Evolutionary conservation across 805 yeast species (phyloP).

Genomic region (Metschnikowia sp.): DNA sequence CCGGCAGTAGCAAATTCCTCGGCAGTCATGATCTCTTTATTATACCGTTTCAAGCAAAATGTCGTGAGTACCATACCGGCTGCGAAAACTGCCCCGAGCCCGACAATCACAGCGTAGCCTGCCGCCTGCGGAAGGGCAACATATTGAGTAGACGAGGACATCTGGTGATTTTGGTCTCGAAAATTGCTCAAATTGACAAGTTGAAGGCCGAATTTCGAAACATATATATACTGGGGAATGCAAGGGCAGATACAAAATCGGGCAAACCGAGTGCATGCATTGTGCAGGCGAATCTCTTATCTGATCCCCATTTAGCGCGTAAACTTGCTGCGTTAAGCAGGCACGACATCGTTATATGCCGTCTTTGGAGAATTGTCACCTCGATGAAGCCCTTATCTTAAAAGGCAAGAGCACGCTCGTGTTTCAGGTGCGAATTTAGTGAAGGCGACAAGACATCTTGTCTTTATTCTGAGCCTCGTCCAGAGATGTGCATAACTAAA

Average conservation of each 20-base stretch:
- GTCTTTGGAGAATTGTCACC: too few relatives aligned
- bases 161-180: background rate
- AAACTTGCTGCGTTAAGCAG: too few relatives aligned
- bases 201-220: too few relatives aligned
- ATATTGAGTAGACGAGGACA: constrained; percentile 18
- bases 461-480: too few relatives aligned
- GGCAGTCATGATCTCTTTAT: constrained; percentile 82
- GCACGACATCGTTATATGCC: too few relatives aligned
- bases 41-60: constrained; percentile 67
- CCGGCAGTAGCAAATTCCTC: constrained; percentile 95
- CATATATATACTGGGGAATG: background rate
- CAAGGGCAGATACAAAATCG: background rate
- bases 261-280: background rate
- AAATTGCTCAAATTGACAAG: background rate
- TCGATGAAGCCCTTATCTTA: too few relatives aligned
- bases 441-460: too few relatives aligned
- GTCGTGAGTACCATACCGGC: constrained; percentile 78
- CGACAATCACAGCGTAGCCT: constrained; percentile 85
- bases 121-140: constrained; percentile 64
- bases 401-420: too few relatives aligned
- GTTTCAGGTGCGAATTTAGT: too few relatives aligned
- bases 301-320: background rate
- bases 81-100: constrained; percentile 79
- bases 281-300: constrained; percentile 3
- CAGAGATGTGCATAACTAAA: too few relatives aligned